A percentile compares a stretch with the other conserved stretches of the same genome.
Evolutionary conservation across 768 basidiomycete genomes (phyloP).

Genomic region (Lactarius hatsudake): DNA sequence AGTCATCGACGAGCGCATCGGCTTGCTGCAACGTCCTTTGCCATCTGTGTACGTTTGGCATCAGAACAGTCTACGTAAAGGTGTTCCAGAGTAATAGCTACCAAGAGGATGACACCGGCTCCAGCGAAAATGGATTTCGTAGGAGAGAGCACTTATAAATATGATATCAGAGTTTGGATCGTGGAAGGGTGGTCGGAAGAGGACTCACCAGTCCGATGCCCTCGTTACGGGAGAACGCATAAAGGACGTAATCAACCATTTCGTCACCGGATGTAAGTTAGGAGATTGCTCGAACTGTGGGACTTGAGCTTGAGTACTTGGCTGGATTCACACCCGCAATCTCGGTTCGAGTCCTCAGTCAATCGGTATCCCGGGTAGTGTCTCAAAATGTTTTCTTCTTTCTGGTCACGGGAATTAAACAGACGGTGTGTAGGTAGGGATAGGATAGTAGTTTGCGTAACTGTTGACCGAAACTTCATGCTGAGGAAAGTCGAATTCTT

Average conservation of each 20-base stretch:
- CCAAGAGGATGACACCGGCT: not conserved
- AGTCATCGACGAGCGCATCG: not conserved
- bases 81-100: not conserved
- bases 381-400: too few species aligned
- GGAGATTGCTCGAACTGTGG: not conserved
- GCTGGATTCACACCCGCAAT: not conserved
- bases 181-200: not conserved
- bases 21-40: not conserved
- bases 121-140: not conserved
- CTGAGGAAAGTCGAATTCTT: too few species aligned
- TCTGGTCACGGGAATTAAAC: too few species aligned
- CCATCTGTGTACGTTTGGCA: not conserved
- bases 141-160: not conserved
- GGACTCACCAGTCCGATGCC: not conserved
- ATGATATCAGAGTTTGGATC: not conserved
- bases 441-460: too few species aligned
- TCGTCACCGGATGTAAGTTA: not conserved
- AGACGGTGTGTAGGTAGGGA: too few species aligned
- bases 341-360: too few species aligned
- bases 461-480: too few species aligned
- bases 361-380: too few species aligned
- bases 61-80: not conserved
- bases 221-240: not conserved
- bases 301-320: not conserved
- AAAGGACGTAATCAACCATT: not conserved